Evolutionary conservation across 768 basidiomycete genomes (phyloP), one percentile per base, ranked within the genome.

Genomic region (Russula virescens): DNA sequence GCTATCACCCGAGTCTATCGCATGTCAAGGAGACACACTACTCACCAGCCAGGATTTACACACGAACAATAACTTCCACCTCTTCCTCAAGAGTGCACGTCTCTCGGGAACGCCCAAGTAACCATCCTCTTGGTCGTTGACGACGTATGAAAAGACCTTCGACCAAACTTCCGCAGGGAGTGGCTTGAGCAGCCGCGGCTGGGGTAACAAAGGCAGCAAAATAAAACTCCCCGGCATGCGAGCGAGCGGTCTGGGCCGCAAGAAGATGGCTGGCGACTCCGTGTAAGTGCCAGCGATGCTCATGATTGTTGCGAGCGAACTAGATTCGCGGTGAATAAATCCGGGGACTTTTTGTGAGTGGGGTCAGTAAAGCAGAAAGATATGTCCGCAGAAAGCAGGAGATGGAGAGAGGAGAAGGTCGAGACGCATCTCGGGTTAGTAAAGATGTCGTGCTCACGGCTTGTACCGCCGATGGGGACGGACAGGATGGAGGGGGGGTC

Each of bases 161-260:
- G 79, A 74, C 90, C 90, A 91, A 64, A 91, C 70, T 74, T 91
- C 90, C 4, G 75, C 73, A 1, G 90, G 90, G 19, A 92, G 76
- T 31, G 82, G 75, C 64, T 80, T 82, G 52, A 79, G 65, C 19
- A 79, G 78, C 26, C 78, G 79, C 46, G 74, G 78, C 6, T 77
- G 71, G 14, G 87, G 88, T 14, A 91, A 78, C 19, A 92, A 78
- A 18, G 89, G 89, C 0, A 91, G 73, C 14, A 92, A 79, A 16
- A 87, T 72, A 31, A 91, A 77, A 34, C 77, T 77, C 50, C 88
- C 86, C 18, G 87, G 77, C 58, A 69, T 71, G 50, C 76, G 79
- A 45, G 83, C 86, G 67, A 84, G 85, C 1, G 86, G 88, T 61
- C 90, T 80, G 18, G 90, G 88, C 26, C 75, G 81, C 38, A 91